Evolutionary conservation across 768 basidiomycete genomes (phyloP).

Genomic region (Asterophora lycoperdoides): DNA sequence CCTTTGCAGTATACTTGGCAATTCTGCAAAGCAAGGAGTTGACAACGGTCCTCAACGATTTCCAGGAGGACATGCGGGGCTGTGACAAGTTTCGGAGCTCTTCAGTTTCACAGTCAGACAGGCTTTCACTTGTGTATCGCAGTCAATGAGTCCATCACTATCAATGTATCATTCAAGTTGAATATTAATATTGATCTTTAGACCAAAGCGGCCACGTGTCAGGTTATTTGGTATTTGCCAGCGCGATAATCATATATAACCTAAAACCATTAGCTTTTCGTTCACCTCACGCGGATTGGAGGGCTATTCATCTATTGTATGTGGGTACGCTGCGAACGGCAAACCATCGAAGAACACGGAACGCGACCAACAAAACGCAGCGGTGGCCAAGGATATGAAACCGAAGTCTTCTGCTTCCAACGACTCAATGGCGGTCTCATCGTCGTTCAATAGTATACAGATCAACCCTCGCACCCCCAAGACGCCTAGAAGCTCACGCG

Average conservation of each 20-base stretch:
- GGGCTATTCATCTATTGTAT: conserved; percentile 20
- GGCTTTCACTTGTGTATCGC: no score
- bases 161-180: no score
- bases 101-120: not conserved
- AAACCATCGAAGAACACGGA: conserved; percentile 14
- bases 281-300: not conserved
- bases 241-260: not conserved
- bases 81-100: not conserved
- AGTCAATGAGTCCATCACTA: no score
- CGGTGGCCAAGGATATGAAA: conserved; percentile 36
- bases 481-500: conserved; percentile 36
- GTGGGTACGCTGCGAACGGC: conserved; percentile 23
- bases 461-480: conserved; percentile 54
- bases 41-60: not conserved
- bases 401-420: conserved; percentile 21
- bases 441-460: conserved; percentile 55
- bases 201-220: not conserved
- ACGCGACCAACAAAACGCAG: conserved; percentile 12
- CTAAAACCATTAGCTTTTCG: not conserved
- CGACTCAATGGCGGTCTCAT: conserved; percentile 49
- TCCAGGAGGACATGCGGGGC: not conserved
- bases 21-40: not conserved
- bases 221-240: conserved; percentile 1
- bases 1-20: not conserved
- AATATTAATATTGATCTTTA: not conserved